Evolutionary conservation across 306 rosid genomes (phyloP).

Genomic region (Sicyos edulis): DNA sequence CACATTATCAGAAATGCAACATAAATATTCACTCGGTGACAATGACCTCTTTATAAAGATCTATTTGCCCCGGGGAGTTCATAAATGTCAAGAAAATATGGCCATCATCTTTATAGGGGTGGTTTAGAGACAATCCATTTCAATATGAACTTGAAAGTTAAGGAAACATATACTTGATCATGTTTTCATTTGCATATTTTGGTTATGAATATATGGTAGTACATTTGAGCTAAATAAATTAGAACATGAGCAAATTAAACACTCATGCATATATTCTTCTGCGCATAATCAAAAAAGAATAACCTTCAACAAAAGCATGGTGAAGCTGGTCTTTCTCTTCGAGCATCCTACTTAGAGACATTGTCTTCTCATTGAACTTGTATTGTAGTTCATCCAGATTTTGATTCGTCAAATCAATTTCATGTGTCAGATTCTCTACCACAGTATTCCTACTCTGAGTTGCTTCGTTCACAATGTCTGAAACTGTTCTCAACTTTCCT

Average conservation of each 20-base stretch:
- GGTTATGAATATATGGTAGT: not conserved
- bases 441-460: conserved; percentile 46
- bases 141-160: not conserved
- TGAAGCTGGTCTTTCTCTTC: conserved; percentile 79
- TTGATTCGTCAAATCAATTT: conserved; percentile 67
- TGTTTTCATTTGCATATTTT: not conserved
- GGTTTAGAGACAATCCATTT: not conserved
- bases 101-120: conserved; percentile 3
- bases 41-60: not conserved
- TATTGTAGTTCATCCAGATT: conserved; percentile 51
- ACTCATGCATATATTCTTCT: conserved; percentile 2
- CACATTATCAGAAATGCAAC: conserved; percentile 1
- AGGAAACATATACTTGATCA: not conserved
- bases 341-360: conserved; percentile 81
- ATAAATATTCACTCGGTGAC: not conserved
- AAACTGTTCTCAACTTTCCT: conserved; percentile 69
- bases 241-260: conserved; percentile 11
- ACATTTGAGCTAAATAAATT: not conserved
- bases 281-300: conserved; percentile 15
- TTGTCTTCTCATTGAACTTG: conserved; percentile 60
- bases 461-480: conserved; percentile 73
- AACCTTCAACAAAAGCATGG: conserved; percentile 68
- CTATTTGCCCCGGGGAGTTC: not conserved
- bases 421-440: conserved; percentile 56
- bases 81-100: not conserved